phyloP scores from a whole-genome alignment of 208 protist genomes.

The Leishmania martiniquensis region DNA sequence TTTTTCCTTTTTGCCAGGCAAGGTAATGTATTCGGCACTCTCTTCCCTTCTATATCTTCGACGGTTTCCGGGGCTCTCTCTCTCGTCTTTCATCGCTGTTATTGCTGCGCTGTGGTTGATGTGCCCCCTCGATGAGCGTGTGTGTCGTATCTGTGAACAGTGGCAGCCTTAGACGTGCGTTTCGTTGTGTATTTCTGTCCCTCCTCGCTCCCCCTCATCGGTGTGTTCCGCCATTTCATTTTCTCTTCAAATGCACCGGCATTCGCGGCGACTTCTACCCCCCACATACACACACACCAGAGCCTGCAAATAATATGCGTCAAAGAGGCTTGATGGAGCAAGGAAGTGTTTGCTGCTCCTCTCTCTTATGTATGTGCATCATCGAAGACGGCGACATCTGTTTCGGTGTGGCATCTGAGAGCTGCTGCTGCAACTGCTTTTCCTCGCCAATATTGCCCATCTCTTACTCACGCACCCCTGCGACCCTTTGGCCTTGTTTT shows the following conservation, averaged over 20 bases:
- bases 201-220: neutral
- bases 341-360: too few relatives aligned
- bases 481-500: neutral
- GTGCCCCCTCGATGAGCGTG: conserved; percentile 4
- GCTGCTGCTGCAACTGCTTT: neutral
- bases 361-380: too few relatives aligned
- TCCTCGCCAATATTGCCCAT: neutral
- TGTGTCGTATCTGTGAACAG: neutral
- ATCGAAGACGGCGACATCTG: neutral
- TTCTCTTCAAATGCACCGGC: neutral
- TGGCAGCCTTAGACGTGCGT: neutral
- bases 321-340: too few relatives aligned
- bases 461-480: neutral
- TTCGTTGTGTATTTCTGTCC: conserved; percentile 6
- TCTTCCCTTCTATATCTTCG: neutral
- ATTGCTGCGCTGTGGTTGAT: conserved; percentile 1
- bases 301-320: too few relatives aligned
- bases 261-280: neutral
- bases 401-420: neutral
- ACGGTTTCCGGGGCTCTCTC: neutral
- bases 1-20: neutral
- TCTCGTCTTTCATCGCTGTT: neutral
- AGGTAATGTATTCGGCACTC: neutral
- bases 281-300: neutral
- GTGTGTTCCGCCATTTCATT: neutral